Base-by-base conservation (phyloP, 495 filamentous ascomycete genomes). In the Penicillium paxilli region DNA sequence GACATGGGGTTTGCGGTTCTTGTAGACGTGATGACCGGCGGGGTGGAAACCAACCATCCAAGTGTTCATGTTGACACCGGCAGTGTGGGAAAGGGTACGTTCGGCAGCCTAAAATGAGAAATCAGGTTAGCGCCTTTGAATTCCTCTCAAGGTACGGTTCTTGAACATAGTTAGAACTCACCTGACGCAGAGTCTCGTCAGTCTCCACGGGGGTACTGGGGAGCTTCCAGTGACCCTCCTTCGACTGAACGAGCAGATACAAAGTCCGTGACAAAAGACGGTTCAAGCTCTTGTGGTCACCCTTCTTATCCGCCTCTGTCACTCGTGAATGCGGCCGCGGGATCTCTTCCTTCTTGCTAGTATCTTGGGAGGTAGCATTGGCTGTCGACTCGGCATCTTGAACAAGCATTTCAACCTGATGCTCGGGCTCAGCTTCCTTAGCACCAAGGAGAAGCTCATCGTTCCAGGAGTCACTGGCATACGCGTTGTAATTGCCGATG, bases 1-100 rank as follows among this genome's bases (percentile, higher is more conserved):
- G 30, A 60, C 38, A 20, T 62, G 60, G 37, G 72, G 73, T 11
- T 68, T 64, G 33, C 57, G 58, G 60, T 71, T 76, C 56, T 76
- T 73, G 64, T 72, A 69, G 47, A 86, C 71, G 67, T 88, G 69
- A 73, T 97, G 91, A 9, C 92, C 92, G 44, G 96, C 82, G 14
- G 94, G 94, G 57, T 88, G 89, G 62, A 87, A 90, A 53, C 93
- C 94, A 53, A 98, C 89, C 60, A 98, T 81, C 92, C 95, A 99
- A 52, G 92, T 97, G 78, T 98, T 97, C 93, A 99, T 98, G 80
- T 99, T 96, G 24, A 88, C 70, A 54, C 94, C 94, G 11, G 83
- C 90, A 11, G 91, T 75, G 57, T 92, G 83, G 40, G 81, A 69
- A 5, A 98, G 80, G 53, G 88, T 83, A 44, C 91, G 84, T 56